Percentiles rank a stretch among this genome's conserved stretches.
Evolutionary conservation across 768 basidiomycete species (phyloP).

Genomic region (Amanita brunnescens): DNA sequence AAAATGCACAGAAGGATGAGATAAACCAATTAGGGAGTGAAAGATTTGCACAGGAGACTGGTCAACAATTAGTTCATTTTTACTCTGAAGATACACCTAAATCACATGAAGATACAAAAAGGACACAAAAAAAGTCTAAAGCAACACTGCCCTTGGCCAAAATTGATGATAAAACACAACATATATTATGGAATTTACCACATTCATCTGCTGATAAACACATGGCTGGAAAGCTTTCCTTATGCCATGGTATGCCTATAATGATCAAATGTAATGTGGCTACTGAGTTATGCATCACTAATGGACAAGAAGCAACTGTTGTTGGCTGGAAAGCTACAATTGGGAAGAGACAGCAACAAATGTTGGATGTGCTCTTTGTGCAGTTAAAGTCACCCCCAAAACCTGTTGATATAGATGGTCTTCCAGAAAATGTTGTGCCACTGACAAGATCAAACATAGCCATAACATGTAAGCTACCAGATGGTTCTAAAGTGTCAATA

Average conservation of each 20-base stretch:
- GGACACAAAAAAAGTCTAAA: background rate
- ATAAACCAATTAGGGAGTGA: constrained; percentile 20
- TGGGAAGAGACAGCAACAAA: constrained; percentile 12
- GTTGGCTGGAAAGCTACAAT: constrained; percentile 18
- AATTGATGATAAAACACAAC: constrained; percentile 9
- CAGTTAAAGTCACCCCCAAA: background rate
- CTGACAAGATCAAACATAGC: background rate
- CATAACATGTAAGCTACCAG: constrained; percentile 7
- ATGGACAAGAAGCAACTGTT: constrained; percentile 25
- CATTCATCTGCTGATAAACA: background rate
- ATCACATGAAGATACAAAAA: background rate
- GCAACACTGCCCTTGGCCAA: constrained; percentile 4
- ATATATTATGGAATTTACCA: constrained; percentile 6
- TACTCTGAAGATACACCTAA: constrained; percentile 17
- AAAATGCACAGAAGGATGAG: constrained; percentile 23
- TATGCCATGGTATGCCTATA: constrained; percentile 25
- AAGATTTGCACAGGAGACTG: constrained; percentile 21
- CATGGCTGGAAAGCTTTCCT: constrained; percentile 18
- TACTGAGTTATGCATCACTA: constrained; percentile 25
- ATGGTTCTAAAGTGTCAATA: constrained; percentile 16
- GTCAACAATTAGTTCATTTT: constrained; percentile 17
- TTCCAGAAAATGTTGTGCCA: background rate
- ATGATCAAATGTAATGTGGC: constrained; percentile 19
- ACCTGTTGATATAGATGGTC: background rate
- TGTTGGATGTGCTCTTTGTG: constrained; percentile 21